Evolutionary conservation across 331 rosid species (phyloP).

Genomic region (Quercus tomentella): DNA sequence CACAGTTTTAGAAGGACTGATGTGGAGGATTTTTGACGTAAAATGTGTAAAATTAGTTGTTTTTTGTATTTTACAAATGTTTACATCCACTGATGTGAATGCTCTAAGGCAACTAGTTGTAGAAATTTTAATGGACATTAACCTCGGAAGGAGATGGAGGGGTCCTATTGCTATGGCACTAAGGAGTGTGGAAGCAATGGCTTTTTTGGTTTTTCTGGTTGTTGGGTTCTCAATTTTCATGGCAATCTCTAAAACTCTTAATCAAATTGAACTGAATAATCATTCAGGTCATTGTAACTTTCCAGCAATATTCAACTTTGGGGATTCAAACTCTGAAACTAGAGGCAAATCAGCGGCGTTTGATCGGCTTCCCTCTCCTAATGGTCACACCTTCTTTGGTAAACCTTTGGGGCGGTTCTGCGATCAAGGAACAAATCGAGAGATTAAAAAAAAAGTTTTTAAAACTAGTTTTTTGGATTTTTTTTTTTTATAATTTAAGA

Average conservation of each 20-base stretch:
- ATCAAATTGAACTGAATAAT: not conserved
- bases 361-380: slow-evolving; percentile 22
- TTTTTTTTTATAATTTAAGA: too few relatives aligned
- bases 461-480: too few relatives aligned
- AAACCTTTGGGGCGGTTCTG: slow-evolving; percentile 30
- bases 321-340: slow-evolving; percentile 35
- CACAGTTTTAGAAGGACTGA: too few relatives aligned
- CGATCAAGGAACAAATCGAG: not conserved
- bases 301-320: slow-evolving; percentile 36
- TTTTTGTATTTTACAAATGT: too few relatives aligned
- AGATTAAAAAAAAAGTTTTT: too few relatives aligned
- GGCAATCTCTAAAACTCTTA: not conserved
- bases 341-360: slow-evolving; percentile 27
- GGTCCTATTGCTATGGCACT: not conserved
- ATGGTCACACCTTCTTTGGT: slow-evolving; percentile 30
- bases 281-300: slow-evolving; percentile 7
- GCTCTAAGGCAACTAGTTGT: not conserved
- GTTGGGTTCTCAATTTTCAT: not conserved
- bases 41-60: too few relatives aligned
- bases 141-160: slow-evolving; percentile 2
- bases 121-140: not conserved
- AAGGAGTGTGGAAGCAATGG: not conserved
- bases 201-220: not conserved
- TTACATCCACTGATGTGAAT: too few relatives aligned
- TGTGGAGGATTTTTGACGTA: rapidly evolving